These are phyloP conservation scores for Cyamopsis tetragonoloba DNA, from an alignment of 306 rosid species.

Conservation along the genomic window DNA sequence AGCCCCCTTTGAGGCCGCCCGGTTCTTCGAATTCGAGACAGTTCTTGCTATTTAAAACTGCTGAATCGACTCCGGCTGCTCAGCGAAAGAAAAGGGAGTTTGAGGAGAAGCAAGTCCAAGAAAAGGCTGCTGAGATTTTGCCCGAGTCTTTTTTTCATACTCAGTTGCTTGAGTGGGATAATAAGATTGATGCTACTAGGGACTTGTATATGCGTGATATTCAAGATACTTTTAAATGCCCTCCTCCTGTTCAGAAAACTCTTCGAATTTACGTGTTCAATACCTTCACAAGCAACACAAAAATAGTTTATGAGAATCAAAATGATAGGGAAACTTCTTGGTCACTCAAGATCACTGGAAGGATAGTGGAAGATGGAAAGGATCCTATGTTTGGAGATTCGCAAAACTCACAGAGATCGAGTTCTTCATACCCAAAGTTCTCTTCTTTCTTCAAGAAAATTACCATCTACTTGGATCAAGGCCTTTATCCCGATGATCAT, in stretches of 20 bases:
- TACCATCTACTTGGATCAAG: conserved; percentile 72
- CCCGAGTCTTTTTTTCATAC: conserved; percentile 79
- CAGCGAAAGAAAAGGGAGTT: conserved; percentile 54
- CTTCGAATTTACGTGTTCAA: conserved; percentile 77
- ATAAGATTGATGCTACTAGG: conserved; percentile 59
- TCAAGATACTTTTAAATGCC: conserved; percentile 59
- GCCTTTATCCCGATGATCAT: conserved; percentile 67
- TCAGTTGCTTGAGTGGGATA: conserved; percentile 65
- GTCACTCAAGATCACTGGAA: conserved; percentile 91
- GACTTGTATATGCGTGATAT: conserved; percentile 55
- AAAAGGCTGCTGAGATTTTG: conserved; percentile 54
- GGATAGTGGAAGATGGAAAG: conserved; percentile 71
- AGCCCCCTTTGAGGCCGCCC: conserved; percentile 56
- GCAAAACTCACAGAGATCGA: conserved; percentile 33
- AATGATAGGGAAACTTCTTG: conserved; percentile 62
- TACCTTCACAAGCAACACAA: conserved; percentile 54
- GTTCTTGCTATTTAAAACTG: conserved; percentile 42
- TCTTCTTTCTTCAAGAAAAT: conserved; percentile 82
- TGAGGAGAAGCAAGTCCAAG: conserved; percentile 53
- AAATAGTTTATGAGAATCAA: conserved; percentile 31
- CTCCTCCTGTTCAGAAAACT: conserved; percentile 55
- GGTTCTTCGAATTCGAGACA: conserved; percentile 41
- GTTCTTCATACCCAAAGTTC: conserved; percentile 45
- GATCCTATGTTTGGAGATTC: conserved; percentile 49
- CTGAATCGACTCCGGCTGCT: conserved; percentile 57